These are phyloP conservation scores for Solanum ossicruentum DNA, from an alignment of 257 asterid genomes.

Conservation along the genomic window DNA sequence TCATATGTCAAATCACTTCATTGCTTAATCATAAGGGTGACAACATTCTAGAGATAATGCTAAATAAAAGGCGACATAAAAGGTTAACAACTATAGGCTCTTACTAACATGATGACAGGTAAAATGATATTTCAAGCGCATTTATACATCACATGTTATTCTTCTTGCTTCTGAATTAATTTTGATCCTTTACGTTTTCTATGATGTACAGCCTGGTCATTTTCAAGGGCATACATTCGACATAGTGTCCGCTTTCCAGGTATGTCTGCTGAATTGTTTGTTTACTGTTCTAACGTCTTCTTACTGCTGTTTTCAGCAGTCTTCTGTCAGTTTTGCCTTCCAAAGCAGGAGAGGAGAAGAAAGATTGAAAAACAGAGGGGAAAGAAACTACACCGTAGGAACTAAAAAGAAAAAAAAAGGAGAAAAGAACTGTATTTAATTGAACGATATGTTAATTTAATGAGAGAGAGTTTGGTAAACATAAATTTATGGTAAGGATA, in stretches of 20 bases:
- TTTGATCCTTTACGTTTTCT: constrained; percentile 1
- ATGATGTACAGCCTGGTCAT: constrained; percentile 85
- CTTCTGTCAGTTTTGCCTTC: neutral
- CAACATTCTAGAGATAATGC: neutral
- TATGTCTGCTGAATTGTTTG: constrained; percentile 2
- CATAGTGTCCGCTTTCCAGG: constrained; percentile 95
- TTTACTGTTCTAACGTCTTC: neutral
- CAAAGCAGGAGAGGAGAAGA: neutral
- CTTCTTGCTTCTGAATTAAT: neutral
- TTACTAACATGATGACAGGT: neutral
- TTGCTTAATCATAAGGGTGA: neutral
- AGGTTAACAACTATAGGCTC: neutral
- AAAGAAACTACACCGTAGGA: neutral
- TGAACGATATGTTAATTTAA: neutral
- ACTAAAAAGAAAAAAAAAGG: neutral
- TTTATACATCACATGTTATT: neutral
- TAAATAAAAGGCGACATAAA: neutral
- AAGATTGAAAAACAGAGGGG: neutral
- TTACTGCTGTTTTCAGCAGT: neutral
- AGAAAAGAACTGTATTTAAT: neutral
- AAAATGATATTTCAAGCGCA: neutral
- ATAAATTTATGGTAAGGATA: neutral
- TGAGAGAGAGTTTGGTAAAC: neutral
- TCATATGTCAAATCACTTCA: neutral
- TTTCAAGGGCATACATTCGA: constrained; percentile 82